A percentile compares a stretch with the other conserved stretches of the same genome.
Evolutionary conservation across 352 stramenopile species (phyloP).

Genomic region (Globisporangium irregulare): DNA sequence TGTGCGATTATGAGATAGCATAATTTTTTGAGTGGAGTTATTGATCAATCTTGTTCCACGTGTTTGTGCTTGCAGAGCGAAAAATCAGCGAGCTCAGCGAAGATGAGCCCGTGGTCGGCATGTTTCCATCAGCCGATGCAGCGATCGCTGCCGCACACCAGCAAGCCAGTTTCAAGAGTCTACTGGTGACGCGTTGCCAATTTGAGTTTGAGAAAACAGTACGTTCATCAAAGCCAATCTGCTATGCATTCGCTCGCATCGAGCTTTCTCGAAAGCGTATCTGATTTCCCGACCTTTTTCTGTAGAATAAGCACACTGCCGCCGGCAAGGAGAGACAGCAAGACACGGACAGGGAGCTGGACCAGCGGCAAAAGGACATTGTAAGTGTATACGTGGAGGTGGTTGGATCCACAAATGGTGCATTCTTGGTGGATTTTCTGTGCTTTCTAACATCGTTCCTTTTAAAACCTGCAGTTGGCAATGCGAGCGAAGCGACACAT

Average conservation of each 20-base stretch:
- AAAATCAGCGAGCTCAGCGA: constrained; percentile 46
- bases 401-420: neutral
- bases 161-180: constrained; percentile 65
- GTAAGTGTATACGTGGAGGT: constrained; percentile 20
- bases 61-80: constrained; percentile 33
- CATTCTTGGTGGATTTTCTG: neutral
- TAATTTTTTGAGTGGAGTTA: neutral
- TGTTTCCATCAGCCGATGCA: constrained; percentile 48
- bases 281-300: neutral
- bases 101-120: constrained; percentile 62
- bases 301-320: constrained; percentile 45
- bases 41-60: neutral
- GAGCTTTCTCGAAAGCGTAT: neutral
- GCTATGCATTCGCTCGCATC: neutral
- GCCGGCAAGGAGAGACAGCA: constrained; percentile 32
- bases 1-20: neutral
- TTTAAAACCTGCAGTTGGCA: constrained; percentile 28
- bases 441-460: neutral
- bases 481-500: constrained; percentile 71
- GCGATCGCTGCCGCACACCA: constrained; percentile 44
- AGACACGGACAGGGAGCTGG: constrained; percentile 37
- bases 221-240: constrained; percentile 3
- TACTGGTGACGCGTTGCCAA: constrained; percentile 79
- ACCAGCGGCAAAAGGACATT: constrained; percentile 53
- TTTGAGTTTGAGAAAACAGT: constrained; percentile 80